Conservation (phyloP, 2,329 filamentous ascomycete species). For the Hypoxylon sp. region DNA sequence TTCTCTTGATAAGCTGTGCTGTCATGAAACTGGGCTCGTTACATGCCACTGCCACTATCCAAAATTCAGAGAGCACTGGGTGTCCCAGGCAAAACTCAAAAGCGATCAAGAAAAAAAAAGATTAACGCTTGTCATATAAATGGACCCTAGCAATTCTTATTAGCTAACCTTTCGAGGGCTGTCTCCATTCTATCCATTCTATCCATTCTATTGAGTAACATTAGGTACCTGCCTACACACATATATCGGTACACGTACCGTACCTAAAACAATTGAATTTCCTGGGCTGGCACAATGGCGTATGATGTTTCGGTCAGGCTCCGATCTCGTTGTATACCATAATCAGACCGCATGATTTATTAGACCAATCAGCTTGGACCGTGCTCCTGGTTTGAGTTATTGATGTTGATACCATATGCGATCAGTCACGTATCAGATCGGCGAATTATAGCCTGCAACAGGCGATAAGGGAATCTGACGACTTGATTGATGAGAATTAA, state of each 20-base stretch:
- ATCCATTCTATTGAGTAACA: constrained; percentile 14
- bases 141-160: constrained; percentile 40
- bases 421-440: constrained; percentile 45
- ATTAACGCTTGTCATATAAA: constrained; percentile 42
- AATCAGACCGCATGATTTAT: constrained; percentile 42
- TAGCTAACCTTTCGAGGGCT: constrained; percentile 37
- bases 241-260: neutral
- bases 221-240: constrained; percentile 9
- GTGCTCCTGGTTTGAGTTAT: constrained; percentile 41
- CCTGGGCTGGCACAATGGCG: constrained; percentile 10
- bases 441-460: constrained; percentile 38
- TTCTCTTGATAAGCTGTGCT: constrained; percentile 30
- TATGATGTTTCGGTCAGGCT: constrained; percentile 42
- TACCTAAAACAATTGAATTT: constrained; percentile 14
- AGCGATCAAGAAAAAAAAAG: constrained; percentile 6
- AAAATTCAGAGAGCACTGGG: constrained; percentile 20
- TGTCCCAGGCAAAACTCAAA: constrained; percentile 27
- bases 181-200: constrained; percentile 35
- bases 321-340: constrained; percentile 43
- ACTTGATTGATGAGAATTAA: constrained; percentile 31
- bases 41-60: constrained; percentile 18
- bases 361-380: constrained; percentile 35
- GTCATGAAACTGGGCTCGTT: constrained; percentile 33
- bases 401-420: constrained; percentile 35
- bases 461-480: constrained; percentile 41